Evolutionary conservation across 257 asterid species (phyloP).

Genomic region (Petunia axillaris): DNA sequence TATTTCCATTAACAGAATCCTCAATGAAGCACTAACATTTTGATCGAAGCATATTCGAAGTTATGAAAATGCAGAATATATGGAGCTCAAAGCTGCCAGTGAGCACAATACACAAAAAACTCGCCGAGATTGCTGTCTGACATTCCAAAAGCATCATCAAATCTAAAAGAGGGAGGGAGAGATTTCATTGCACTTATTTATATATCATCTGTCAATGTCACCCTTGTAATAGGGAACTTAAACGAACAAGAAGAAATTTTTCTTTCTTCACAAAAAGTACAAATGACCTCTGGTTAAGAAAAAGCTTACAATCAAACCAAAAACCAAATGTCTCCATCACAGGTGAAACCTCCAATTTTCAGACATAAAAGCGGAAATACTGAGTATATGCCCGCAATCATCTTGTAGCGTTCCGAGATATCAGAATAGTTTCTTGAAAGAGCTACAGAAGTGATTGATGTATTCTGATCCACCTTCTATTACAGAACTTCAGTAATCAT

Average conservation of each 20-base stretch:
- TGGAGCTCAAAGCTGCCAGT: slow-evolving; percentile 14
- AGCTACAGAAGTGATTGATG: not conserved
- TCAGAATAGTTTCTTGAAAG: slow-evolving; percentile 13
- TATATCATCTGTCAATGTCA: not conserved
- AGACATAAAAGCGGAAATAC: not conserved
- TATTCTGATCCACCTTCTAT: not conserved
- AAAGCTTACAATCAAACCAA: slow-evolving; percentile 1
- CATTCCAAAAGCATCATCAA: not conserved
- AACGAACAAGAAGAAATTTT: not conserved
- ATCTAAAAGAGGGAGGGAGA: not conserved
- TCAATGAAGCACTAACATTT: not conserved
- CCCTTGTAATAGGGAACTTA: slow-evolving; percentile 11
- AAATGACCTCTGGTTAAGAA: slow-evolving; percentile 15
- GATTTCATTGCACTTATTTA: not conserved
- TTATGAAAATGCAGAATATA: slow-evolving; percentile 18
- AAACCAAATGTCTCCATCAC: not conserved
- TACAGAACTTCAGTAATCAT: not conserved
- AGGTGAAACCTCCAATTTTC: not conserved
- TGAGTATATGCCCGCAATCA: slow-evolving; percentile 2
- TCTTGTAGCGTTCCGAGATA: not conserved
- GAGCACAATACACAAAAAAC: not conserved
- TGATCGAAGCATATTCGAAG: not conserved
- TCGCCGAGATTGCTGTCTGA: not conserved
- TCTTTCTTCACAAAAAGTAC: not conserved
- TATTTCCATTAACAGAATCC: not conserved